Conservation (phyloP, 176 grass and related monocot genomes). For the Bonia amplexicaulis region DNA sequence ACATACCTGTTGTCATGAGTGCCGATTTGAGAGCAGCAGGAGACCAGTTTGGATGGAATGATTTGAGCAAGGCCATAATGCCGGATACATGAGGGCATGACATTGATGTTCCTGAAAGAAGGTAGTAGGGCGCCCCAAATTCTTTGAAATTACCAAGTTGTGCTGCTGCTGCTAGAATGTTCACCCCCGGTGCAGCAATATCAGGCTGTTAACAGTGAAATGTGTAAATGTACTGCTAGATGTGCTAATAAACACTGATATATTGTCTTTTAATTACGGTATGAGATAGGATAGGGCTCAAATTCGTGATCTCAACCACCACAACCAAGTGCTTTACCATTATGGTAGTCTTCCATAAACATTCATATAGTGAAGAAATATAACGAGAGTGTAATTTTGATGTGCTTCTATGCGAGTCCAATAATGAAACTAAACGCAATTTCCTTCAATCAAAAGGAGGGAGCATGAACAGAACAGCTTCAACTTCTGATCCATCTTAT, state of each 20-base stretch:
- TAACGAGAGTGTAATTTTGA: no score
- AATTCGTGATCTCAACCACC: no score
- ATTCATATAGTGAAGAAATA: no score
- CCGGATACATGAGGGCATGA: slow-evolving; percentile 64
- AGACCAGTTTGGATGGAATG: slow-evolving; percentile 63
- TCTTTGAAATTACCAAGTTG: slow-evolving; percentile 2
- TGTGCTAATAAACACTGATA: background rate
- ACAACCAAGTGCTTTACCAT: no score
- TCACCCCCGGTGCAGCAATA: slow-evolving; percentile 55
- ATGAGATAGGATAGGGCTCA: no score
- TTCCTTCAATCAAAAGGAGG: no score
- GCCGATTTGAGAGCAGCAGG: slow-evolving; percentile 61
- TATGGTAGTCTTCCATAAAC: no score
- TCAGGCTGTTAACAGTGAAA: slow-evolving; percentile 42
- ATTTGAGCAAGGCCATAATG: slow-evolving; percentile 53
- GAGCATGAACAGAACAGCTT: no score
- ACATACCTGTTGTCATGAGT: slow-evolving; percentile 52
- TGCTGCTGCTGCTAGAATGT: slow-evolving; percentile 48
- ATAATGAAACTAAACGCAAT: no score
- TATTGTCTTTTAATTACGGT: no score
- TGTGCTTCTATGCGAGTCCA: no score
- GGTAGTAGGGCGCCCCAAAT: background rate
- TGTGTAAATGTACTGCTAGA: background rate
- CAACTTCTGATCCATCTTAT: no score
- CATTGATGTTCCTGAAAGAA: slow-evolving; percentile 47